Evolutionary conservation across 106 monocot genomes (phyloP).

Genomic region (Posidonia australis): DNA sequence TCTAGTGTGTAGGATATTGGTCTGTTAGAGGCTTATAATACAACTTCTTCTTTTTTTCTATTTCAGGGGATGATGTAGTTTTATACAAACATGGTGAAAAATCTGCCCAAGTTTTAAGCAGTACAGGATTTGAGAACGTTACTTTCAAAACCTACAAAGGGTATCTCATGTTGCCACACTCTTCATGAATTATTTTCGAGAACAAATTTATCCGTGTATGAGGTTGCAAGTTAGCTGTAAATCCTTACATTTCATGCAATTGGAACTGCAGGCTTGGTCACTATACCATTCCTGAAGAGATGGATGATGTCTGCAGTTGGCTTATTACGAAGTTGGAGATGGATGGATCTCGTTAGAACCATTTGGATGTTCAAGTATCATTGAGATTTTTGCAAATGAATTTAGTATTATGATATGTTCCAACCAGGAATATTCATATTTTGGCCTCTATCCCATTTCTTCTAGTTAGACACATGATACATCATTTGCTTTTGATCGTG

Average conservation of each 20-base stretch:
- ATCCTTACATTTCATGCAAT: neutral
- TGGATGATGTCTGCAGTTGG: conserved; percentile 94
- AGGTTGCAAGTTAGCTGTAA: no score
- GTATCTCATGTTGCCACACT: conserved; percentile 14
- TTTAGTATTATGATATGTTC: neutral
- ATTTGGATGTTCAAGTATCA: neutral
- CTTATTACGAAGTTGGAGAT: conserved; percentile 40
- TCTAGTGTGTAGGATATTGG: neutral
- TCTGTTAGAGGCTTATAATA: neutral
- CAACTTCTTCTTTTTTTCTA: neutral
- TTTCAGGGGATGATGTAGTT: conserved; percentile 81
- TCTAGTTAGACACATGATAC: no score
- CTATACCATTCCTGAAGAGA: conserved; percentile 87
- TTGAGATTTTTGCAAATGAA: neutral
- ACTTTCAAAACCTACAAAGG: conserved; percentile 68
- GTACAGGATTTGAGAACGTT: conserved; percentile 47
- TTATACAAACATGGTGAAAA: conserved; percentile 68
- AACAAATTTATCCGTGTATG: neutral
- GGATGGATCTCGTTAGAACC: neutral
- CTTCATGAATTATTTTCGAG: neutral
- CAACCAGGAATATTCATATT: no score
- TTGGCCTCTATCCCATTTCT: no score
- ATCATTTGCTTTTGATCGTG: no score
- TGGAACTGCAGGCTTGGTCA: conserved; percentile 60
- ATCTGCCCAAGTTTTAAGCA: conserved; percentile 50